Base-by-base conservation (phyloP, 371 early-diverging fungal genomes). In the Apophysomyces sp. region DNA sequence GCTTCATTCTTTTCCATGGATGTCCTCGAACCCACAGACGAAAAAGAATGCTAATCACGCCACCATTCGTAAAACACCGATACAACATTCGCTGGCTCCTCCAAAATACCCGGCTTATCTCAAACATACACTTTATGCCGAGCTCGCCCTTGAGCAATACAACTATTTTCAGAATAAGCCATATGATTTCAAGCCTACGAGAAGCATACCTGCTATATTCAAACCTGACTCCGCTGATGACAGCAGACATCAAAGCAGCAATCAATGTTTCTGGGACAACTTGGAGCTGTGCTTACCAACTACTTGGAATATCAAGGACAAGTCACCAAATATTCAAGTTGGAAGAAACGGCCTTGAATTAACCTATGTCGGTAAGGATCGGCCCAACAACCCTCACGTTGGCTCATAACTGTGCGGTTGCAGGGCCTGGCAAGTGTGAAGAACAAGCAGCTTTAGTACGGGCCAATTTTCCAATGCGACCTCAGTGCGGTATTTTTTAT, bases 401-500 rank as follows among this genome's bases (percentile, higher is more conserved):
- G n/a, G n/a, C n/a, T n/a, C n/a, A n/a, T 52, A 41, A 54, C 55
- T 54, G 57, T 61, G n/a, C 55, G 55, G 7, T 44, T 41, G 13
- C 60, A 88, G 96, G 96, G 9, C 80, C 86, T 24, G 96, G 95
- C 1, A 77, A 82, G 55, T 62, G 52, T 4, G 98, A 96, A 63
- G 58, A 66, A 3, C 94, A 96, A 69, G 94, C 95, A 1, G 93
- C 91, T 0, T 80, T 92, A 31, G 85, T 96, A 4, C 77, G 92
- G 52, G 80, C 91, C n/a, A 93, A 96, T 78, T 65, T 76, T 32
- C 83, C 92, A 11, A 94, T 95, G 51, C 94, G 93, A 24, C 80
- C 86, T 2, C 90, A 91, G 62, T 86, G 87, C 55, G 97, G 97
- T 4, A 76, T 96, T 7, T 96, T 86, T 62, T 98, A 98, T 73